A percentile compares a stretch with the other conserved stretches of the same genome.
phyloP scores from a whole-genome alignment of 2,329 filamentous ascomycete genomes.

The Fusarium euwallaceae region DNA sequence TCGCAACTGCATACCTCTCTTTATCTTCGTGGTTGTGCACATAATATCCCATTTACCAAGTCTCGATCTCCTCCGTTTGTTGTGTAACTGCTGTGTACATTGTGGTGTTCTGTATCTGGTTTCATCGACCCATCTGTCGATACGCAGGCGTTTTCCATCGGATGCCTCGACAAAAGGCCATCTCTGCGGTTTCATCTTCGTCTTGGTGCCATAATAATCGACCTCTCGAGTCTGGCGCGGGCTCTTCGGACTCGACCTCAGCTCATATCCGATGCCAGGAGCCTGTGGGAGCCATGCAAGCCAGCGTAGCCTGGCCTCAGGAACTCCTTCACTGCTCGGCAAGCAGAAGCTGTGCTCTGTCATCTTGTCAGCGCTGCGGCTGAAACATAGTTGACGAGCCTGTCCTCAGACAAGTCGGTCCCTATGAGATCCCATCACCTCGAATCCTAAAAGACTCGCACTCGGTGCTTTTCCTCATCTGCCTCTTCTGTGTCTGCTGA shows the following conservation, averaged over 20 bases:
- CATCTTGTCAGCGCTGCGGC: slow-evolving; percentile 1
- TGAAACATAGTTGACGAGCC: not conserved
- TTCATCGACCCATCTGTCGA: not conserved
- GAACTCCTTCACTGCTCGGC: not conserved
- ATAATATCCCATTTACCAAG: not conserved
- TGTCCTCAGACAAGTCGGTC: not conserved
- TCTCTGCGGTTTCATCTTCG: not conserved
- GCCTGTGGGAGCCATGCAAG: not conserved
- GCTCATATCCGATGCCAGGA: not conserved
- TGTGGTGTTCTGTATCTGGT: slow-evolving; percentile 3
- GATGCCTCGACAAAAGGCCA: not conserved
- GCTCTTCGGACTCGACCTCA: not conserved
- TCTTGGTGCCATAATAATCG: not conserved
- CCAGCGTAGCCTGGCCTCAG: not conserved
- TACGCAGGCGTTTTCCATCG: not conserved
- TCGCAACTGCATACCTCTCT: slow-evolving; percentile 2
- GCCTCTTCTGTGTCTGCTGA: slow-evolving; percentile 28
- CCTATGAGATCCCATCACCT: not conserved
- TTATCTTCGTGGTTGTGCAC: not conserved
- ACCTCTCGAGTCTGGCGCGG: not conserved
- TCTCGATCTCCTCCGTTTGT: not conserved
- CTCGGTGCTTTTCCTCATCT: slow-evolving; percentile 6
- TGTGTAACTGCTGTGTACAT: not conserved
- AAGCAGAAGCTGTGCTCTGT: not conserved
- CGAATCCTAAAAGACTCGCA: not conserved